Percentiles rank a stretch among this genome's conserved stretches.
phyloP scores from a whole-genome alignment of 805 yeast species.

The Kluyveromyces starmeri region DNA sequence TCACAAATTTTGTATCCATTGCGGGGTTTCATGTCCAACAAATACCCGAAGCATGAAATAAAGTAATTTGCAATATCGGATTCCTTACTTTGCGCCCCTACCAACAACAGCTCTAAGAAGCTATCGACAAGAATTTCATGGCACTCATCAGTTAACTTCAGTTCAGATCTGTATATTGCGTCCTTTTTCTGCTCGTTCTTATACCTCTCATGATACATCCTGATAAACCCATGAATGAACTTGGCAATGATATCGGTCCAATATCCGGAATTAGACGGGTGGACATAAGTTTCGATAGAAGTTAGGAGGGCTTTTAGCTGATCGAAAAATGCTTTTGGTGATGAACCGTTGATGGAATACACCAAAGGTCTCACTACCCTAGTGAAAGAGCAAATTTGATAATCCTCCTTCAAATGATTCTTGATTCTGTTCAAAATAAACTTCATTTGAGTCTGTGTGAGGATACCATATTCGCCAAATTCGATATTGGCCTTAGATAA shows the following conservation, averaged over 20 bases:
- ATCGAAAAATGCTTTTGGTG: slow-evolving; percentile 38
- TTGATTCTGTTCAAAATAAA: slow-evolving; percentile 49
- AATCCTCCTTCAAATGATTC: slow-evolving; percentile 31
- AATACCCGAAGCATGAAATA: slow-evolving; percentile 48
- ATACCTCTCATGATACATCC: slow-evolving; percentile 50
- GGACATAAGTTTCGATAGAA: slow-evolving; percentile 71
- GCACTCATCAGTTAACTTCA: slow-evolving; percentile 27
- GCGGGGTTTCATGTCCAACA: slow-evolving; percentile 54
- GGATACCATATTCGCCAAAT: slow-evolving; percentile 52
- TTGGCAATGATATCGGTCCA: slow-evolving; percentile 72
- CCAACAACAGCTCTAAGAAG: slow-evolving; percentile 44
- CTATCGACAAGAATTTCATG: slow-evolving; percentile 30
- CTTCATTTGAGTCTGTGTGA: slow-evolving; percentile 52
- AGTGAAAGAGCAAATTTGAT: slow-evolving; percentile 35
- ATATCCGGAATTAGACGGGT: slow-evolving; percentile 88
- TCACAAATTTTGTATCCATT: slow-evolving; percentile 37
- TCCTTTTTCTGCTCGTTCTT: slow-evolving; percentile 37
- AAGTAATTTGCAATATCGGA: slow-evolving; percentile 46
- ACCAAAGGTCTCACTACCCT: slow-evolving; percentile 40
- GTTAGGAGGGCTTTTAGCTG: slow-evolving; percentile 48
- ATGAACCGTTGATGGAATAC: slow-evolving; percentile 50
- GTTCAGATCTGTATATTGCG: slow-evolving; percentile 16
- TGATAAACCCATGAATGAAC: slow-evolving; percentile 50
- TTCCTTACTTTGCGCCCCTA: slow-evolving; percentile 75
- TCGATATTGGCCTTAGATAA: slow-evolving; percentile 21